Conservation (phyloP, 768 basidiomycete genomes). For the Neoboletus magnificus region DNA sequence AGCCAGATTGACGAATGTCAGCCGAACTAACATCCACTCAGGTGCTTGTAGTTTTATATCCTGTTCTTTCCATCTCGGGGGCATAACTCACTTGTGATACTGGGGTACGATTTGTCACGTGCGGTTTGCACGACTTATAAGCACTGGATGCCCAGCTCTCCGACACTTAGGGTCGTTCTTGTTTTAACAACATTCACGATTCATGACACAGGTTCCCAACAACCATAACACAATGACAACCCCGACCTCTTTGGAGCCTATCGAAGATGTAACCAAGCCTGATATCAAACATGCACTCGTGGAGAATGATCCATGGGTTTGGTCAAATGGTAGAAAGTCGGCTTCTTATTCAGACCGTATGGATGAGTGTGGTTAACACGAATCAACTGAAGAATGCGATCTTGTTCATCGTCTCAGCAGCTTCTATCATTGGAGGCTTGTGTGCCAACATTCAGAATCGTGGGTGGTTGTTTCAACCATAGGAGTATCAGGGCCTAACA, state of each 20-base stretch:
- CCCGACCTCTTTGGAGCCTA: neutral
- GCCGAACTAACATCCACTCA: too few relatives aligned
- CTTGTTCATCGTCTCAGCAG: conserved; percentile 25
- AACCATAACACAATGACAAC: neutral
- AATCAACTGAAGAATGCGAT: conserved; percentile 13
- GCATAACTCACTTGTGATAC: neutral
- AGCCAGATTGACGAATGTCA: too few relatives aligned
- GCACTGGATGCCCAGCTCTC: neutral
- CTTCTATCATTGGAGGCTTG: conserved; percentile 30
- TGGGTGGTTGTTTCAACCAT: conserved; percentile 2
- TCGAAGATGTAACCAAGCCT: conserved; percentile 2
- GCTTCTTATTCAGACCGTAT: neutral
- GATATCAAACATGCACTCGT: conserved; percentile 46
- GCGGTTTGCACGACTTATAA: neutral
- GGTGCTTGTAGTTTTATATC: neutral
- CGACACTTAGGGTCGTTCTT: neutral
- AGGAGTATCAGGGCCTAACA: neutral
- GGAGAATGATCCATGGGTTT: conserved; percentile 58
- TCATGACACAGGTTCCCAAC: conserved; percentile 8
- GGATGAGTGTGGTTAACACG: neutral
- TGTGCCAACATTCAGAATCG: conserved; percentile 30
- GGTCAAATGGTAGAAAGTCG: conserved; percentile 59
- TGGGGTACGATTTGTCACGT: neutral
- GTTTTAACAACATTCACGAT: neutral
- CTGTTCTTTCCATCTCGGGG: neutral